Percentiles rank a stretch among this genome's conserved stretches.
Evolutionary conservation across 805 yeast genomes (phyloP).

Genomic region (Wickerhamomyces bovis): DNA sequence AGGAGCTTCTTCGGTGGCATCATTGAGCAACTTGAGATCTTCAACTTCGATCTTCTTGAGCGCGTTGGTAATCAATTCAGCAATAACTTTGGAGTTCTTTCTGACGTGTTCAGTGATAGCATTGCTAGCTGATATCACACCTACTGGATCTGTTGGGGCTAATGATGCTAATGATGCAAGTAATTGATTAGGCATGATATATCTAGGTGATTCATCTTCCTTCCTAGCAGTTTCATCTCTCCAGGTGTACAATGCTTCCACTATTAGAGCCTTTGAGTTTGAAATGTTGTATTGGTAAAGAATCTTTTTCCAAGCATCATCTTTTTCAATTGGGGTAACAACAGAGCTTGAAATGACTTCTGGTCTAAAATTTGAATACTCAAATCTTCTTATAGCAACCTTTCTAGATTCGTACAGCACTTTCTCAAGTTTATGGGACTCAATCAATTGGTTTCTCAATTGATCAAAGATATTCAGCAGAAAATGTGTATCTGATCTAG

Average conservation of each 20-base stretch:
- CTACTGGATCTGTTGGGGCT: constrained; percentile 53
- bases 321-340: constrained; percentile 45
- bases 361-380: constrained; percentile 63
- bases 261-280: constrained; percentile 42
- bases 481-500: constrained; percentile 94
- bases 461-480: constrained; percentile 73
- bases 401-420: constrained; percentile 72
- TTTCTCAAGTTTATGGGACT: constrained; percentile 42
- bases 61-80: constrained; percentile 42
- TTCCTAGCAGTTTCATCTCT: constrained; percentile 71
- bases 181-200: constrained; percentile 75
- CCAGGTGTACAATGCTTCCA: constrained; percentile 69
- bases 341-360: constrained; percentile 26
- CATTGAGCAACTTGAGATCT: constrained; percentile 33
- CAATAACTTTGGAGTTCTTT: constrained; percentile 48
- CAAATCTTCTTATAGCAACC: constrained; percentile 78
- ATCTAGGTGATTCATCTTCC: constrained; percentile 81
- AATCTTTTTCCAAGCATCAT: constrained; percentile 62
- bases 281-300: constrained; percentile 63
- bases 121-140: constrained; percentile 43
- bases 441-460: constrained; percentile 56
- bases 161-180: constrained; percentile 54
- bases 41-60: constrained; percentile 23
- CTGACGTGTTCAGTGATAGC: constrained; percentile 52
- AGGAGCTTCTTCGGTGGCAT: constrained; percentile 10